phyloP scores from a whole-genome alignment of 176 grass and related monocot species.

The Miscanthus lutarioriparius region DNA sequence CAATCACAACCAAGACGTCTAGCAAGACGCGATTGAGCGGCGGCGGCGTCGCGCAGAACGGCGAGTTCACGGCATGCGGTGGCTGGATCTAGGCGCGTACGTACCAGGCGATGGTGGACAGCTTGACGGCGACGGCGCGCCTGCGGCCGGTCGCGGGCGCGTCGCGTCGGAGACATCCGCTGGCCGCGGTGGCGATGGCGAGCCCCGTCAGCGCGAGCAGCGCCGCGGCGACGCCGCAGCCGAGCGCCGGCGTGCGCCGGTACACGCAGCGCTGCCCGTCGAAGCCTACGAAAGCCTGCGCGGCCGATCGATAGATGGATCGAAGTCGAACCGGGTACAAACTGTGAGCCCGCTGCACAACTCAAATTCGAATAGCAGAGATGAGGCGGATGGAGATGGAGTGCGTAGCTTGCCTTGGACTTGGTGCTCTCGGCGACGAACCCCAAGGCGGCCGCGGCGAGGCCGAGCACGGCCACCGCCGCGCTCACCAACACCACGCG shows the following conservation, averaged over 20 bases:
- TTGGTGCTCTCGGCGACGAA: constrained; percentile 28
- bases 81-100: not conserved
- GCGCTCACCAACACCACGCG: constrained; percentile 17
- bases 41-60: not conserved
- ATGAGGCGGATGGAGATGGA: not conserved
- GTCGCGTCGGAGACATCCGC: constrained; percentile 23
- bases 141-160: not conserved
- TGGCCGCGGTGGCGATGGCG: not conserved
- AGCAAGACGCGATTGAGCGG: not conserved
- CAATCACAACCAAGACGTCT: too few species aligned
- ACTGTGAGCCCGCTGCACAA: not conserved
- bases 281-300: constrained; percentile 16
- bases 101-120: constrained; percentile 5
- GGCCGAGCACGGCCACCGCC: constrained; percentile 27
- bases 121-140: not conserved
- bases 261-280: constrained; percentile 23
- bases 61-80: not conserved
- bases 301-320: accelerated
- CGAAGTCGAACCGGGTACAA: not conserved
- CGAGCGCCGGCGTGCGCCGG: constrained; percentile 30
- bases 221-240: constrained; percentile 30
- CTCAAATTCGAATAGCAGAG: not conserved
- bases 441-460: not conserved
- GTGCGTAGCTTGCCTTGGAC: constrained; percentile 1
- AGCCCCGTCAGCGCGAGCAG: constrained; percentile 2